These are phyloP conservation scores for Cucurbita maxima DNA, from an alignment of 306 rosid genomes.

Conservation along the genomic window DNA sequence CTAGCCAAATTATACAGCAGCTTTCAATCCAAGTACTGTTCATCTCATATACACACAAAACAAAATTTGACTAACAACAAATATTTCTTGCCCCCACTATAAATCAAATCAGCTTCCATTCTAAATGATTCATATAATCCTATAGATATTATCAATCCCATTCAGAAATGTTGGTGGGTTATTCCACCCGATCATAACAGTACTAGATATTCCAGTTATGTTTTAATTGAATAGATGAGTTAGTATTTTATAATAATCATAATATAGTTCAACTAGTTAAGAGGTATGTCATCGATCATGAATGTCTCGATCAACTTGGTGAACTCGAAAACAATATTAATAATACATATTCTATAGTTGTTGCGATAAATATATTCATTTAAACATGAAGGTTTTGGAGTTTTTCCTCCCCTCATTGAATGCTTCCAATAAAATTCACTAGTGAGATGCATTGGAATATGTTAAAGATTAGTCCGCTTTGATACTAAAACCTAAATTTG, in stretches of 20 bases:
- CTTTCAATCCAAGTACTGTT: neutral
- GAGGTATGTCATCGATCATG: neutral
- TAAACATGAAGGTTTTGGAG: neutral
- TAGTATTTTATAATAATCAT: neutral
- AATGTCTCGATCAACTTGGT: too few species aligned
- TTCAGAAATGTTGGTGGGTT: neutral
- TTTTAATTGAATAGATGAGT: neutral
- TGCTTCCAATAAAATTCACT: neutral
- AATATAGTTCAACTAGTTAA: too few species aligned
- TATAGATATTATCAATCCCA: neutral
- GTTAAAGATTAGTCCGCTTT: neutral
- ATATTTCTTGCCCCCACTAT: conserved; percentile 1
- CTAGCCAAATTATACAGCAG: neutral
- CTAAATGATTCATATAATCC: neutral
- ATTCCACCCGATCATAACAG: neutral
- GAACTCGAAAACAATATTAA: too few species aligned
- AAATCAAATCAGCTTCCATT: neutral
- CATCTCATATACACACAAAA: neutral
- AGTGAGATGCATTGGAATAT: too few species aligned
- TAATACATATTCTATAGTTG: neutral
- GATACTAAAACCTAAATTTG: neutral
- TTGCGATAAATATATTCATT: neutral
- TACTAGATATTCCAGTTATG: neutral
- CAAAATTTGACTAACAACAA: neutral
- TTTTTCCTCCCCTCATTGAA: neutral